phyloP scores from a whole-genome alignment of 441 rosid species.

The Theobroma grandiflorum region DNA sequence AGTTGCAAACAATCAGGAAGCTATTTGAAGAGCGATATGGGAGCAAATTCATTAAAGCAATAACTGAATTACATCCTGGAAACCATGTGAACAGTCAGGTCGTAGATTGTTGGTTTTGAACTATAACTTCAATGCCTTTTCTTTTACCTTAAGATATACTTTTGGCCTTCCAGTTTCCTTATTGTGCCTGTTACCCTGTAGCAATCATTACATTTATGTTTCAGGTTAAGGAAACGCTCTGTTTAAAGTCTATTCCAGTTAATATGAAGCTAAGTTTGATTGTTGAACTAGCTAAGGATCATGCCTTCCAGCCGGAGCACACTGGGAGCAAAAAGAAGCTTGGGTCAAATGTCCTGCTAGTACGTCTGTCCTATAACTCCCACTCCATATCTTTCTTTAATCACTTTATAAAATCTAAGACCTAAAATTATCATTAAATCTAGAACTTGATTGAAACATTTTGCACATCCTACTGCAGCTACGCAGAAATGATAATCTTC shows the following conservation, averaged over 20 bases:
- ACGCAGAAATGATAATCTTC: neutral
- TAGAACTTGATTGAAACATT: neutral
- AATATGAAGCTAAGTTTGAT: constrained; percentile 32
- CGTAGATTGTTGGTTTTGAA: neutral
- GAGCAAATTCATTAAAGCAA: constrained; percentile 25
- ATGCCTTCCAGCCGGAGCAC: constrained; percentile 9
- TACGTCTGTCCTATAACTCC: constrained; percentile 4
- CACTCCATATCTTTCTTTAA: neutral
- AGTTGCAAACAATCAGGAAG: constrained; percentile 32
- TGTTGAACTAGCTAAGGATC: constrained; percentile 35
- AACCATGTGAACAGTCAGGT: constrained; percentile 34
- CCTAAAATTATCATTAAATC: neutral
- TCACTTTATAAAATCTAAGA: neutral
- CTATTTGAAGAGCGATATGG: constrained; percentile 35
- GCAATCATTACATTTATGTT: neutral
- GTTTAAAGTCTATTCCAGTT: constrained; percentile 30
- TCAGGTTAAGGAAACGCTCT: constrained; percentile 34
- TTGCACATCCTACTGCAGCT: constrained; percentile 17
- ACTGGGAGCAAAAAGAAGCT: constrained; percentile 1
- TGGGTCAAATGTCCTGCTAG: neutral
- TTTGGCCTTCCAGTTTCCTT: neutral
- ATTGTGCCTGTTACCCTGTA: neutral
- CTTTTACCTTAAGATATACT: neutral
- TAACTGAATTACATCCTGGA: constrained; percentile 29
- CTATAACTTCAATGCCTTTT: neutral